Conservation (phyloP, 805 yeast genomes). For the Zygotorulaspora florentina region DNA sequence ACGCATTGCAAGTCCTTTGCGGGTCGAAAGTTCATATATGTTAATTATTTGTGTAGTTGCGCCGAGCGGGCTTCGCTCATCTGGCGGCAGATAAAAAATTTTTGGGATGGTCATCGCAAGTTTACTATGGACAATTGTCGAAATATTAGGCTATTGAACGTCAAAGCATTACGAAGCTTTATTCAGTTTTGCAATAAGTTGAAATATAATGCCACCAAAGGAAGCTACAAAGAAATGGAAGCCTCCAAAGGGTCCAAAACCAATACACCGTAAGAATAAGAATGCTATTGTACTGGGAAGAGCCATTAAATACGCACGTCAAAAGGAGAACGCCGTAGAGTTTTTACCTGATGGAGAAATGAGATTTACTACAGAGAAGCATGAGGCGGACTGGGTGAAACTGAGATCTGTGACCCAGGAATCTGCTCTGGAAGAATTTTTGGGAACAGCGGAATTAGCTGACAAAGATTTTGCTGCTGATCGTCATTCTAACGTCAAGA, state of each 20-base stretch:
- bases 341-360: constrained; percentile 81
- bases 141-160: not conserved
- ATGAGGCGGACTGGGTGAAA: constrained; percentile 85
- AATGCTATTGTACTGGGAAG: constrained; percentile 84
- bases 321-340: constrained; percentile 63
- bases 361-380: constrained; percentile 80
- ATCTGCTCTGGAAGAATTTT: constrained; percentile 86
- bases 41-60: not conserved
- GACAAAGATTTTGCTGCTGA: constrained; percentile 96
- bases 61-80: not conserved
- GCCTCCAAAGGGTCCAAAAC: constrained; percentile 90
- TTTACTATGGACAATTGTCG: not conserved
- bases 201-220: constrained; percentile 38
- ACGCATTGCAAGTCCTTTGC: not conserved
- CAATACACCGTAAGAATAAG: constrained; percentile 76
- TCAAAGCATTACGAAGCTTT: not conserved
- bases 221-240: constrained; percentile 69
- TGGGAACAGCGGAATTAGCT: constrained; percentile 92
- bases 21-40: not conserved
- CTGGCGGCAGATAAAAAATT: constrained; percentile 7
- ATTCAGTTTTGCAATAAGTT: not conserved
- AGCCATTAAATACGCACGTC: constrained; percentile 69
- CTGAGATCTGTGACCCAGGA: constrained; percentile 94
- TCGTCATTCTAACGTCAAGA: constrained; percentile 72
- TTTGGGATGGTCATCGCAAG: constrained; percentile 15